phyloP scores from a whole-genome alignment of 164 flowering plant genomes.

The Magnolia sinica region DNA sequence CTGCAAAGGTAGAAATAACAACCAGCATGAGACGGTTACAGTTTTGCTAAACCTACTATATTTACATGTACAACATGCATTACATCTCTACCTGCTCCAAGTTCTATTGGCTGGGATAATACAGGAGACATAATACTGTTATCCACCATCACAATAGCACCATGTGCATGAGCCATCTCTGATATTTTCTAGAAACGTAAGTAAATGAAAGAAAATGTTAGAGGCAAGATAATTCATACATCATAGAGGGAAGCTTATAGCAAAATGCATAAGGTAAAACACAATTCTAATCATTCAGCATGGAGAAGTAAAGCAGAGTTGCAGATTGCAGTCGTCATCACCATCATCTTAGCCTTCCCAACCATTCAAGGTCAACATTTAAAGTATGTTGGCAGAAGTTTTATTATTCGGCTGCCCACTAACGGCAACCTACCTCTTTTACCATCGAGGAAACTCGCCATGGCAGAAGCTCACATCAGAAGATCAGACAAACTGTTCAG shows the following conservation, averaged over 20 bases:
- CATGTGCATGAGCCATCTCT: slow-evolving; percentile 75
- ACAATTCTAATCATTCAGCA: too few relatives aligned
- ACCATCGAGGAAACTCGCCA: not conserved
- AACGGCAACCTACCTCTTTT: not conserved
- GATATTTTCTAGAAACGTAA: slow-evolving; percentile 61
- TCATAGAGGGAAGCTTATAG: not conserved
- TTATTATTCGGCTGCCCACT: not conserved
- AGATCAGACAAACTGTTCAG: not conserved
- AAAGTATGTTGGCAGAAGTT: not conserved
- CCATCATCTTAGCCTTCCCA: not conserved
- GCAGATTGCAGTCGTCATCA: not conserved
- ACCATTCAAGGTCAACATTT: not conserved
- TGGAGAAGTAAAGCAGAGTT: too few relatives aligned
- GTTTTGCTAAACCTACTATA: not conserved
- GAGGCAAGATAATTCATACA: not conserved
- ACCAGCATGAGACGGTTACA: not conserved
- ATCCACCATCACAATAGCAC: slow-evolving; percentile 87
- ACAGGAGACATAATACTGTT: slow-evolving; percentile 99
- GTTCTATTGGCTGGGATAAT: slow-evolving; percentile 77
- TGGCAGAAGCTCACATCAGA: not conserved
- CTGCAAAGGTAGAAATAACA: slow-evolving; percentile 32
- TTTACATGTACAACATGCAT: not conserved
- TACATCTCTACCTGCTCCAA: slow-evolving; percentile 76
- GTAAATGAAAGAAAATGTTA: not conserved
- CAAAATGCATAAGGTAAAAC: not conserved